These are phyloP conservation scores for Monosporozyma yasuniensis DNA, from an alignment of 805 yeast species.

Conservation along the genomic window DNA sequence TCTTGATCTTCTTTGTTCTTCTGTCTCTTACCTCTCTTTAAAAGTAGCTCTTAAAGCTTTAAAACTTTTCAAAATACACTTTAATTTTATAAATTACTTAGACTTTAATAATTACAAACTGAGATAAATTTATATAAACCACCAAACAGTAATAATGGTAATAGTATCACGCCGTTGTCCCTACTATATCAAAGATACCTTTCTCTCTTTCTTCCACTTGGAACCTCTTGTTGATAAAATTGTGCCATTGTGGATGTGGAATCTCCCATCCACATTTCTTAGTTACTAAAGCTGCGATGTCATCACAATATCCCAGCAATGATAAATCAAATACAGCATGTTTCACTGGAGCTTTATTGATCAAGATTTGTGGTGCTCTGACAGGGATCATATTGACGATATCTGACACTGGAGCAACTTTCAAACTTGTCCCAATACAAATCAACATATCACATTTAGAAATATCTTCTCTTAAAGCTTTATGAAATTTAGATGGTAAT, in stretches of 20 bases:
- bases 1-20: not conserved
- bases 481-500: slow-evolving; percentile 61
- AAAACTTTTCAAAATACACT: not conserved
- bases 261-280: slow-evolving; percentile 53
- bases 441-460: slow-evolving; percentile 65
- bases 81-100: not conserved
- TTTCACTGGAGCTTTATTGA: slow-evolving; percentile 65
- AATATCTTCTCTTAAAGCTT: slow-evolving; percentile 48
- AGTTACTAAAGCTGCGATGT: slow-evolving; percentile 58
- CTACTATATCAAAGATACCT: slow-evolving; percentile 17
- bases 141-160: no score
- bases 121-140: not conserved
- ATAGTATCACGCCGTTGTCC: not conserved
- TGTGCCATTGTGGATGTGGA: slow-evolving; percentile 41
- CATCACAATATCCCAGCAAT: slow-evolving; percentile 76
- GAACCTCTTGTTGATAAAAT: slow-evolving; percentile 18
- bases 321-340: slow-evolving; percentile 75
- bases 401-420: slow-evolving; percentile 87
- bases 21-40: not conserved
- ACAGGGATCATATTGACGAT: slow-evolving; percentile 63
- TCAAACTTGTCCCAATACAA: slow-evolving; percentile 86
- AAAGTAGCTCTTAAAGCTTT: not conserved
- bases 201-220: slow-evolving; percentile 19
- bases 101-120: not conserved
- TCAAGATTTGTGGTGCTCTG: slow-evolving; percentile 67